Percentiles rank a stretch among this genome's conserved stretches.
These are phyloP conservation scores for Yamadazyma triangularis DNA, from an alignment of 1,139 yeast species.

Conservation along the genomic window DNA sequence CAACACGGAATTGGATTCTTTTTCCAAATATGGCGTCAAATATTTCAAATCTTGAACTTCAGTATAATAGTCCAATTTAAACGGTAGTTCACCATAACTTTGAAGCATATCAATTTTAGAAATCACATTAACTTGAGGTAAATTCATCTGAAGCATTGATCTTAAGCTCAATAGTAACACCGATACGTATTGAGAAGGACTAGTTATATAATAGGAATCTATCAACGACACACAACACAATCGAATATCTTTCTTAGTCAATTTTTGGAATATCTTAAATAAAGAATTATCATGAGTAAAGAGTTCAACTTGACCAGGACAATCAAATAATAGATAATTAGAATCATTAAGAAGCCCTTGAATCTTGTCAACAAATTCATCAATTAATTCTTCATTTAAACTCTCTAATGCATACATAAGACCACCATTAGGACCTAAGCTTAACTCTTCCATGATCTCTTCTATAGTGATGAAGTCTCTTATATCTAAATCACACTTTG, in stretches of 20 bases:
- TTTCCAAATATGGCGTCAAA: constrained; percentile 63
- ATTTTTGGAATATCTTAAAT: constrained; percentile 29
- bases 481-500: constrained; percentile 74
- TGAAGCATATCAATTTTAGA: constrained; percentile 83
- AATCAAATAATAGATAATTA: constrained; percentile 81
- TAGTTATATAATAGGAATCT: constrained; percentile 79
- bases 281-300: constrained; percentile 44
- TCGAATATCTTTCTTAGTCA: constrained; percentile 55
- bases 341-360: constrained; percentile 52
- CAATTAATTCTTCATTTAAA: constrained; percentile 39
- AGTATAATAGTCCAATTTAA: constrained; percentile 79
- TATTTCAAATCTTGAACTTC: constrained; percentile 82
- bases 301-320: constrained; percentile 54
- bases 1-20: constrained; percentile 59
- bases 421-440: constrained; percentile 93
- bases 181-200: constrained; percentile 90
- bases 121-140: constrained; percentile 49
- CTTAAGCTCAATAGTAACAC: constrained; percentile 75
- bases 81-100: constrained; percentile 57
- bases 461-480: constrained; percentile 84
- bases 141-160: constrained; percentile 44
- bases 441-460: constrained; percentile 82
- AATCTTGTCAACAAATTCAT: constrained; percentile 57
- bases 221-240: constrained; percentile 83
- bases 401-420: constrained; percentile 84